phyloP scores from a whole-genome alignment of 2,329 filamentous ascomycete species.

The Verticillium longisporum region DNA sequence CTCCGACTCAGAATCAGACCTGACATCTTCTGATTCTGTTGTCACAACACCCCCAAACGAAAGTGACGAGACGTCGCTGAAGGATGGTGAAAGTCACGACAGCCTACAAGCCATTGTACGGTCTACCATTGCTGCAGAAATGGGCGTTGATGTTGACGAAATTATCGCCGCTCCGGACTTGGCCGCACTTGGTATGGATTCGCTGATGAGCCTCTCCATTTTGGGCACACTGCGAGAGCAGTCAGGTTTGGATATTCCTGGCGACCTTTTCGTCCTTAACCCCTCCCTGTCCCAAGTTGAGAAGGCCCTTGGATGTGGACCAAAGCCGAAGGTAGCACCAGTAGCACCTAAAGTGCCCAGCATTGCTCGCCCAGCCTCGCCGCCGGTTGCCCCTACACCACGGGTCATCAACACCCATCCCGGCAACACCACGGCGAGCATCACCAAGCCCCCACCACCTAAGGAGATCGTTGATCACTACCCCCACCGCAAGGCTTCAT shows the following conservation, averaged over 20 bases:
- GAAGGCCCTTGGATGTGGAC: slow-evolving; percentile 49
- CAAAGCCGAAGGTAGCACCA: slow-evolving; percentile 27
- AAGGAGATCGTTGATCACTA: slow-evolving; percentile 32
- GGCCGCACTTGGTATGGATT: slow-evolving; percentile 52
- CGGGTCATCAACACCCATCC: slow-evolving; percentile 18
- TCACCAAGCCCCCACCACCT: slow-evolving; percentile 33
- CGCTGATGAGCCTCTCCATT: slow-evolving; percentile 50
- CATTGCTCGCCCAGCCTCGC: slow-evolving; percentile 1
- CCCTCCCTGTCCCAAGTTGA: slow-evolving; percentile 60
- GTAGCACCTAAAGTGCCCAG: not conserved
- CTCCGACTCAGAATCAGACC: slow-evolving; percentile 35
- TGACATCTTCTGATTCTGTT: slow-evolving; percentile 36
- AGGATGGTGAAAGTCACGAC: slow-evolving; percentile 31
- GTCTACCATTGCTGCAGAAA: slow-evolving; percentile 62
- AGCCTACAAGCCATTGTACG: slow-evolving; percentile 48
- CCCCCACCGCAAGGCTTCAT: slow-evolving; percentile 42
- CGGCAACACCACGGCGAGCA: slow-evolving; percentile 38
- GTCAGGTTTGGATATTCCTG: slow-evolving; percentile 45
- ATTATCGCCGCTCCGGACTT: slow-evolving; percentile 46
- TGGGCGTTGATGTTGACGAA: slow-evolving; percentile 64
- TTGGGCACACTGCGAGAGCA: slow-evolving; percentile 47
- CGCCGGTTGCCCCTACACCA: slow-evolving; percentile 14
- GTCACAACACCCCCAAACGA: slow-evolving; percentile 45
- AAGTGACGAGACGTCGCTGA: slow-evolving; percentile 41
- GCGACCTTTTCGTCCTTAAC: slow-evolving; percentile 55